Conservation (phyloP, 108 stramenopile genomes). For the Cylindrotheca fusiformis region DNA sequence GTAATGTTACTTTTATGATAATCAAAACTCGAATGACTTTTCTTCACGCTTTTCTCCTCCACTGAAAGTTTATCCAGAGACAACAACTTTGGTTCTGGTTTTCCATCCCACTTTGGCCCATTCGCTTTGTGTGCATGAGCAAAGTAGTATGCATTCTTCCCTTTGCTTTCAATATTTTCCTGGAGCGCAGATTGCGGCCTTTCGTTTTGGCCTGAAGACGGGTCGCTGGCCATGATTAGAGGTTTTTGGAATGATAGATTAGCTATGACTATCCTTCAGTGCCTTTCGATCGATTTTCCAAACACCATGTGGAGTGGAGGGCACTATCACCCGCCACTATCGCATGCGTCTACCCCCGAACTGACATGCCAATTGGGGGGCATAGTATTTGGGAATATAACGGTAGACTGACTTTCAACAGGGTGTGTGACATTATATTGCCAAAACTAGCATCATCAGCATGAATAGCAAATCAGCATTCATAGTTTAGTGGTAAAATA, state of each 20-base stretch:
- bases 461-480: too few species aligned
- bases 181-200: constrained; percentile 46
- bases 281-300: too few species aligned
- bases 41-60: constrained; percentile 13
- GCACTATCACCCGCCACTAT: too few species aligned
- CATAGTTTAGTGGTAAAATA: constrained; percentile 93
- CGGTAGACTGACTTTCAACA: too few species aligned
- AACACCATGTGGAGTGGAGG: too few species aligned
- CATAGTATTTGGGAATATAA: too few species aligned
- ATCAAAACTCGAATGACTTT: constrained; percentile 33
- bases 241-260: too few species aligned
- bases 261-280: too few species aligned
- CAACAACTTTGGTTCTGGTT: constrained; percentile 66
- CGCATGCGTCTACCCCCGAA: too few species aligned
- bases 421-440: too few species aligned
- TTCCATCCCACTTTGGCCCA: constrained; percentile 81
- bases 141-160: constrained; percentile 84
- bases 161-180: constrained; percentile 75
- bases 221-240: not conserved
- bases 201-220: not conserved
- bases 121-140: constrained; percentile 70
- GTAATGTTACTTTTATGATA: constrained; percentile 80
- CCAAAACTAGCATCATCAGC: too few species aligned
- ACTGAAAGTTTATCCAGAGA: constrained; percentile 16
- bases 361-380: too few species aligned